These are phyloP conservation scores for Botrytis paeoniae DNA, from an alignment of 2,329 filamentous ascomycete species.

Conservation along the genomic window DNA sequence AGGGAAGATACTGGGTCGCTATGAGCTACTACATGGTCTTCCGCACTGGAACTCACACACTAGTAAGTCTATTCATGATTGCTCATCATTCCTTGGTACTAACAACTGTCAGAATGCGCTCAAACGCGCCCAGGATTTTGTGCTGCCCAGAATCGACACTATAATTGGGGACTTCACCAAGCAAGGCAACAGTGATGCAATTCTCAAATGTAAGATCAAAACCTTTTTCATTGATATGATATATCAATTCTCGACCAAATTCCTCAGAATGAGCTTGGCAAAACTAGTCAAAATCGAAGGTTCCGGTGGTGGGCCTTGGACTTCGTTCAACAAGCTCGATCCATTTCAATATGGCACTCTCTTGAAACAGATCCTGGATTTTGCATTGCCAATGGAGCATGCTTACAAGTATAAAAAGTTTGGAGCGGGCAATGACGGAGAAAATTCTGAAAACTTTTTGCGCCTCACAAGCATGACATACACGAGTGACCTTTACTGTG, in stretches of 20 bases:
- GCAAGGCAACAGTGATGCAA: neutral
- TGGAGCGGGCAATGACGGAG: neutral
- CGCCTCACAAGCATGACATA: neutral
- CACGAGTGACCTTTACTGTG: neutral
- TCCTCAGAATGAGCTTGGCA: neutral
- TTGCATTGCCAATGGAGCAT: neutral
- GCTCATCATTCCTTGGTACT: neutral
- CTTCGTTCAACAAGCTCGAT: neutral
- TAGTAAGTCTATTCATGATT: neutral
- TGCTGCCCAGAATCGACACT: neutral
- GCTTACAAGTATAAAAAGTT: neutral
- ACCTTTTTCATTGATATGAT: neutral
- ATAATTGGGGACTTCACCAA: slow-evolving; percentile 11
- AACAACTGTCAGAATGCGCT: neutral
- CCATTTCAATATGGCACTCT: no score
- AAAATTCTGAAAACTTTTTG: neutral
- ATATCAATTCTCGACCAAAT: neutral
- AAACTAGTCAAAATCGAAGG: neutral
- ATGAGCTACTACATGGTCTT: neutral
- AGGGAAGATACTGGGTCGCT: neutral
- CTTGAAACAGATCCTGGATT: neutral
- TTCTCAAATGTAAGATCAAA: neutral
- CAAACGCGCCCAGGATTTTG: neutral
- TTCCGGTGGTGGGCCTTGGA: neutral
- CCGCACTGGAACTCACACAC: neutral